Evolutionary conservation across 306 rosid species (phyloP), one percentile per base, ranked within the genome.

Genomic region (Fragaria nilgerrensis): DNA sequence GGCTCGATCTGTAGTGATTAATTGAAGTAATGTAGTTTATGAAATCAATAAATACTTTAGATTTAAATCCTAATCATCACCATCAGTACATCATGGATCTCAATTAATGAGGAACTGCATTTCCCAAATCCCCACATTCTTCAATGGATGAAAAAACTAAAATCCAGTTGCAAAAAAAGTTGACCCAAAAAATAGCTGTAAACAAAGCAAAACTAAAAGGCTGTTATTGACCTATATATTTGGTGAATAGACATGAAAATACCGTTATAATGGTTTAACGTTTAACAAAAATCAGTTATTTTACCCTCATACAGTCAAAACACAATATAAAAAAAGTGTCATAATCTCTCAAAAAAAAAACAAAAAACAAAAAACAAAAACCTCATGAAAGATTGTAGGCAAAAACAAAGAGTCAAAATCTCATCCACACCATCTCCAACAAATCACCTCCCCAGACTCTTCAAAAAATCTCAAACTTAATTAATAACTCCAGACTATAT

Each of bases 371-470:
- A n/a, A 55, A 22, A 32, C 36, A 47, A 22, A 29, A 20, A 25
- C 5, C 66, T 55, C 27, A 58, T 55, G 7, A 10, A 3, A 3
- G 50, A 47, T 47, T 13, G 17, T 3, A 3, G 12, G 34, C 32
- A 23, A n/a, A 23, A 58, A 32, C 43, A 34, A 9, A 58, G 41
- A 39, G 69, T 41, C 55, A 68, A 79, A 83, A 74, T 83, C 56
- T 76, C 81, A 64, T 79, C 85, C 88, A 74, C 81, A 78, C 75
- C 84, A 62, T 76, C 78, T 72, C 80, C 70, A 77, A 86, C 80
- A 74, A 80, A 76, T 66, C 82, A 71, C 79, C 64, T 55, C 70
- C 80, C 83, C 73, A 64, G 47, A 45, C 75, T 74, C 84, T 77
- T 72, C 20, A 44, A 49, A 77, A 79, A 78, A 77, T 82, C 78